These are phyloP conservation scores for Leucosporidium scottii DNA, from an alignment of 768 basidiomycete genomes.

Conservation along the genomic window DNA sequence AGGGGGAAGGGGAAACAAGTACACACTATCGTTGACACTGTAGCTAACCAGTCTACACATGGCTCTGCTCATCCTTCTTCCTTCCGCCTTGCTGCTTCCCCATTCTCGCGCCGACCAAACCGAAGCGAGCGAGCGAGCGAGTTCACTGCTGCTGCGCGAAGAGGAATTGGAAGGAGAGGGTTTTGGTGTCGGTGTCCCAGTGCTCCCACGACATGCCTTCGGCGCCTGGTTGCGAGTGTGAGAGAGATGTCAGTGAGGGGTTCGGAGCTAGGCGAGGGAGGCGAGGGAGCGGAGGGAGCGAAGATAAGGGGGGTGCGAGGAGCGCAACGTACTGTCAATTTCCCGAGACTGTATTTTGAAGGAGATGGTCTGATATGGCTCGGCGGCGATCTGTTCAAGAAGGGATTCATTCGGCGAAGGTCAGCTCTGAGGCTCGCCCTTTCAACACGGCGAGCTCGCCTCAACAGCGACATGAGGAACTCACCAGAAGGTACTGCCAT, in stretches of 20 bases:
- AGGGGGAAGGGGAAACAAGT: too few species aligned
- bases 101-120: too few species aligned
- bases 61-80: too few species aligned
- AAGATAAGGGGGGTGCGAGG: too few species aligned
- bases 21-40: too few species aligned
- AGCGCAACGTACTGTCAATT: slow-evolving; percentile 61
- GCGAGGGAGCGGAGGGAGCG: too few species aligned
- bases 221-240: slow-evolving; percentile 13
- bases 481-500: slow-evolving; percentile 92
- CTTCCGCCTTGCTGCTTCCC: too few species aligned
- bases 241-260: not conserved
- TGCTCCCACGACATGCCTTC: slow-evolving; percentile 65
- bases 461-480: slow-evolving; percentile 41
- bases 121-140: too few species aligned
- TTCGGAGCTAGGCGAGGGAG: too few species aligned
- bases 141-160: slow-evolving; percentile 46
- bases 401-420: not conserved
- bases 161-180: slow-evolving; percentile 92
- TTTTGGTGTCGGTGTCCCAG: slow-evolving; percentile 99
- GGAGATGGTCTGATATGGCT: slow-evolving; percentile 98
- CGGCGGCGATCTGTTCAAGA: slow-evolving; percentile 76
- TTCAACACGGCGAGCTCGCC: too few species aligned
- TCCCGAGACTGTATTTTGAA: slow-evolving; percentile 96
- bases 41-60: too few species aligned
- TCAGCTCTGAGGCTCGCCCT: not conserved